phyloP scores from a whole-genome alignment of 176 grass and related monocot species.

The Typha latifolia region DNA sequence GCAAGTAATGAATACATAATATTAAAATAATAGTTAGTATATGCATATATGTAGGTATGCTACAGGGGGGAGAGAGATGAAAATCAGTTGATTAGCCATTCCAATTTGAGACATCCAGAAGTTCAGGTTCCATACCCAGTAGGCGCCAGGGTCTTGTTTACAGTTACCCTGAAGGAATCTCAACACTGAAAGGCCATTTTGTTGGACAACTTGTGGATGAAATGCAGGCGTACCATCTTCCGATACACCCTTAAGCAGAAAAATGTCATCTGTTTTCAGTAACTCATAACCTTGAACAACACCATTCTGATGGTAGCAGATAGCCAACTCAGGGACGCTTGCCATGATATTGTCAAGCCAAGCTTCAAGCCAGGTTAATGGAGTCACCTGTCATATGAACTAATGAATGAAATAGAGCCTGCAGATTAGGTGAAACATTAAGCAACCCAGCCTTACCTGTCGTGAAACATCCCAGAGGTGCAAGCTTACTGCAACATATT shows the following conservation, averaged over 20 bases:
- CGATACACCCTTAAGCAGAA: constrained; percentile 84
- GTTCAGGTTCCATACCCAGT: constrained; percentile 56
- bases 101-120: constrained; percentile 3
- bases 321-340: constrained; percentile 91
- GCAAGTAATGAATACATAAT: no score
- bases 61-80: no score
- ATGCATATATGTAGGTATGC: no score
- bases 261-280: constrained; percentile 95
- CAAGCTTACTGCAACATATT: constrained; percentile 90
- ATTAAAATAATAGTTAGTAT: no score
- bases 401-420: constrained; percentile 10
- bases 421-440: constrained; percentile 16
- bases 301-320: constrained; percentile 94
- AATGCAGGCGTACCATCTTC: constrained; percentile 91
- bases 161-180: constrained; percentile 94
- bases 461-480: constrained; percentile 95
- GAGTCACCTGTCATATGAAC: constrained; percentile 57
- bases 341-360: constrained; percentile 99
- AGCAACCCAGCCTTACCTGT: constrained; percentile 40
- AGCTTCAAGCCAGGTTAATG: constrained; percentile 93
- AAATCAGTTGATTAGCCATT: background rate
- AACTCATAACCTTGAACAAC: constrained; percentile 98
- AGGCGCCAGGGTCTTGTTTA: constrained; percentile 96
- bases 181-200: constrained; percentile 91
- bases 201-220: constrained; percentile 91